Base-by-base conservation (phyloP, 306 rosid genomes). In the Lathyrus oleraceus region DNA sequence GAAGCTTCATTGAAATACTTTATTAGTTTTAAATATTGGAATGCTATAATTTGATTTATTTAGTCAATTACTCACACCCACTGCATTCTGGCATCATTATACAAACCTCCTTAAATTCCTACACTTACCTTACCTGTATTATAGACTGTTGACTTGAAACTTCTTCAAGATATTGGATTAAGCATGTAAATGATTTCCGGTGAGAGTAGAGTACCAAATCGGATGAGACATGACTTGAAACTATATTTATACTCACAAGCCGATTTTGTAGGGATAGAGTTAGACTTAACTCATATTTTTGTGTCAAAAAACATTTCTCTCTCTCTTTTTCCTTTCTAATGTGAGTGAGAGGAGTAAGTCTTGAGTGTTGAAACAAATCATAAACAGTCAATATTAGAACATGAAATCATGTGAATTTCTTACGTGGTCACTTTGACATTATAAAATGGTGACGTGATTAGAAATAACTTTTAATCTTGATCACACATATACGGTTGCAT, bases 81-180 rank as follows among this genome's bases (percentile, higher is more conserved):
- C 28, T 61, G 58, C 67, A n/a, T 62, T 28, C 4, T 68, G 45
- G 53, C 21, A 16, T 62, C 51, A 42, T 62, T 42, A 51, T 61
- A 5, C 52, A 42, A 63, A 61, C 60, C 61, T 36, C 74, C 56
- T 62, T 35, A 61, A 67, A 47, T 42, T 48, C 10, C 19, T 16
- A 6, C 44, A 32, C 47, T 35, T 45, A 21, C 42, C 43, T 56
- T 17, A 60, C 35, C 48, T 58, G 44, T 45, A 15, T 58, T 51
- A n/a, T 67, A 25, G 16, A 68, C 38, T 19, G 47, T 69, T 76
- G 51, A 61, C 30, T 61, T 51, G 44, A 47, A 60, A 48, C 45
- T 12, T 66, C 61, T 67, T 51, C 49, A 73, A 73, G 43, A 38
- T 68, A 25, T 72, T 59, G 48, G 65, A 69, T 74, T 45, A 59